Evolutionary conservation across 2,329 filamentous ascomycete species (phyloP).

Genomic region (Neofusicoccum umdonicola): DNA sequence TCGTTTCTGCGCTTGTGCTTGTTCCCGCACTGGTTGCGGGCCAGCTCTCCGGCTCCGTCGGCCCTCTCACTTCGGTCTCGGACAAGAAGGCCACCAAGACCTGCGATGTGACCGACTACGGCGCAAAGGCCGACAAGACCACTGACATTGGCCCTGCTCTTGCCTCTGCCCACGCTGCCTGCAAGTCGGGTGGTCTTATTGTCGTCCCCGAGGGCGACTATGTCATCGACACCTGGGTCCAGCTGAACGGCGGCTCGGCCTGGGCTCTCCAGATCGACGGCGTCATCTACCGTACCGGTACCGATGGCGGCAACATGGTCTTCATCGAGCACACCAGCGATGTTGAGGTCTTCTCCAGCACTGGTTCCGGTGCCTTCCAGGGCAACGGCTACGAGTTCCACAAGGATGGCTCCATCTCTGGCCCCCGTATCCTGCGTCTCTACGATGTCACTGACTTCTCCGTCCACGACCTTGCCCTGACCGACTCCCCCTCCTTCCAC

Average conservation of each 20-base stretch:
- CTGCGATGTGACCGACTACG: constrained; percentile 55
- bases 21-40: constrained; percentile 24
- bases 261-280: constrained; percentile 56
- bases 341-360: constrained; percentile 56
- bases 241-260: constrained; percentile 45
- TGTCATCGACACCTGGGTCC: constrained; percentile 51
- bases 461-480: constrained; percentile 50
- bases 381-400: constrained; percentile 53
- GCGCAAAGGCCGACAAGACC: constrained; percentile 50
- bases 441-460: constrained; percentile 48
- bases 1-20: constrained; percentile 25
- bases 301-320: constrained; percentile 53
- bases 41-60: constrained; percentile 35
- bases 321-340: constrained; percentile 50
- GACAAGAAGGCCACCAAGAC: constrained; percentile 49
- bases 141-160: constrained; percentile 53
- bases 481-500: constrained; percentile 53
- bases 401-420: constrained; percentile 38
- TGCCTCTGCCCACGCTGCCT: constrained; percentile 49
- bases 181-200: constrained; percentile 48
- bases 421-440: constrained; percentile 47
- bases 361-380: constrained; percentile 52
- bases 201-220: constrained; percentile 52
- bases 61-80: constrained; percentile 30
- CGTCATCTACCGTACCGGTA: constrained; percentile 52